These are phyloP conservation scores for Carex cristatella DNA, from an alignment of 176 grass and related monocot genomes.

Conservation along the genomic window DNA sequence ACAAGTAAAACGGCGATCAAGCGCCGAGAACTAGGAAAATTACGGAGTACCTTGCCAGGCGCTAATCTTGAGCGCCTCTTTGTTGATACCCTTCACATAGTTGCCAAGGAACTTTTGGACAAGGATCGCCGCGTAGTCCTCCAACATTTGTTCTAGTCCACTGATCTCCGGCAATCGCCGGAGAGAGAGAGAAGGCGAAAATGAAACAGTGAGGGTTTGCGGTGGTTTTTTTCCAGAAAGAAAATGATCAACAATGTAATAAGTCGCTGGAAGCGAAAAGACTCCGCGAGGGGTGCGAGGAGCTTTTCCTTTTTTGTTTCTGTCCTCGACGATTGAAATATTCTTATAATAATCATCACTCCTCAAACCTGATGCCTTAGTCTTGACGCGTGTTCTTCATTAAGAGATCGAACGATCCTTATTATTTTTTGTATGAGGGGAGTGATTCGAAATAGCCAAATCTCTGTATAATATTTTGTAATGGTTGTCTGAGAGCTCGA, in stretches of 20 bases:
- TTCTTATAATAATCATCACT: not conserved
- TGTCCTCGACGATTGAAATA: not conserved
- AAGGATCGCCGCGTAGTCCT: constrained; percentile 84
- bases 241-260: not conserved
- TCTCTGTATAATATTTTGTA: not conserved
- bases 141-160: constrained; percentile 61
- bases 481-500: not conserved
- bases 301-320: not conserved
- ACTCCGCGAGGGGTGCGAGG: not conserved
- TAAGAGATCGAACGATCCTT: not conserved
- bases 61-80: constrained; percentile 97
- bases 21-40: not conserved
- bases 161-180: constrained; percentile 39
- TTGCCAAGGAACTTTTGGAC: constrained; percentile 96
- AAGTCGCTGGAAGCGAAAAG: not conserved
- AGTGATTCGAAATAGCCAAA: not conserved
- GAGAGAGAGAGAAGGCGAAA: not conserved
- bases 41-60: constrained; percentile 67
- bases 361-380: not conserved
- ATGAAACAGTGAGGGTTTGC: not conserved
- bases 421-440: not conserved
- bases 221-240: not conserved
- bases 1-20: not conserved
- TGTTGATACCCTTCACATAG: constrained; percentile 89
- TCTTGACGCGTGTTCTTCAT: not conserved